Conservation (phyloP, 108 stramenopile species). For the Epithemia pelagica region DNA sequence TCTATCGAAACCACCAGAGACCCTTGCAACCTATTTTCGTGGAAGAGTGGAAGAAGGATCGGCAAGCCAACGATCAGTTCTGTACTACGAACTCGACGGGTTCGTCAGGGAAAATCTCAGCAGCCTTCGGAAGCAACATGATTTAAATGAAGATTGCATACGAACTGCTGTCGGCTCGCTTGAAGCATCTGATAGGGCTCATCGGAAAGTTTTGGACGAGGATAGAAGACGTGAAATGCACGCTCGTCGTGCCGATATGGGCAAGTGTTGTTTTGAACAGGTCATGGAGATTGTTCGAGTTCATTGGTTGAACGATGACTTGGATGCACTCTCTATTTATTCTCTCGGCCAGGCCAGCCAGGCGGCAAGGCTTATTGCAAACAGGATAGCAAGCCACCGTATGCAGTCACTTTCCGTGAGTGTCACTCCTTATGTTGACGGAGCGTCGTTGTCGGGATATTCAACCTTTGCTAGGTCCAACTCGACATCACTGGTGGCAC, state of each 20-base stretch:
- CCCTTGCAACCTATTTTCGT: neutral
- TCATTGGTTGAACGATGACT: neutral
- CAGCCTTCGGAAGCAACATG: neutral
- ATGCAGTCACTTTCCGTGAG: neutral
- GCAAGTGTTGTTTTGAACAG: neutral
- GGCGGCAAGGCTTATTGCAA: neutral
- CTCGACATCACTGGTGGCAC: neutral
- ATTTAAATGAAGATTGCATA: neutral
- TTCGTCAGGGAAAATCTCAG: slow-evolving; percentile 1
- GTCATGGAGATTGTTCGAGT: slow-evolving; percentile 5
- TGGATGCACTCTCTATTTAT: neutral
- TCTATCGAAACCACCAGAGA: slow-evolving; percentile 1
- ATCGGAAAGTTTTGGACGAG: neutral
- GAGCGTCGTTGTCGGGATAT: slow-evolving; percentile 1
- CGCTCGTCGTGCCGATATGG: neutral
- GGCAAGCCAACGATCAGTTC: neutral
- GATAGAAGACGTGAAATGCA: neutral
- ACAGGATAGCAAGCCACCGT: neutral
- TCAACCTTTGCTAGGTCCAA: neutral
- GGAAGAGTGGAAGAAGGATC: neutral
- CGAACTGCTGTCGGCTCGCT: neutral
- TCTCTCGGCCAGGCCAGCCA: slow-evolving; percentile 1
- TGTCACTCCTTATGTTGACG: slow-evolving; percentile 7
- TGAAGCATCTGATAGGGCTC: slow-evolving; percentile 1
- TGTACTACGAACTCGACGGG: slow-evolving; percentile 6